Conservation (phyloP, 305 asterid genomes). For the Plantago lanceolata region DNA sequence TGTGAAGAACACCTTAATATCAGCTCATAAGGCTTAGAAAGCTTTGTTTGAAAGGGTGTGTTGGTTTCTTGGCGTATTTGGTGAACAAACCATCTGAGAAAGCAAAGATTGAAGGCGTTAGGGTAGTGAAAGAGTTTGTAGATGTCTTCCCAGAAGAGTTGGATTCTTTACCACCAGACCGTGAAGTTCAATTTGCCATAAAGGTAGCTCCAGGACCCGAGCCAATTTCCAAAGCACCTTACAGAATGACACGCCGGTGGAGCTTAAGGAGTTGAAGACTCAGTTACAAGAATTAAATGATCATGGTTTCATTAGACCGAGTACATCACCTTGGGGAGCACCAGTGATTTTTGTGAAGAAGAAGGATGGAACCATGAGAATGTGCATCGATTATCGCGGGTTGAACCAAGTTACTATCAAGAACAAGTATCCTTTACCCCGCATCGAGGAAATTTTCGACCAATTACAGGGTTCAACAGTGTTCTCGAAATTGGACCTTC, state of each 20-base stretch:
- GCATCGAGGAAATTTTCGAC: neutral
- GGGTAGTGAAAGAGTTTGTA: neutral
- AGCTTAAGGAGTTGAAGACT: neutral
- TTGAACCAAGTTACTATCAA: neutral
- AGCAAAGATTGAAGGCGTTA: neutral
- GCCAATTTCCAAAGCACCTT: neutral
- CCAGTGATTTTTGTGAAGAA: neutral
- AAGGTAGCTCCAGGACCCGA: neutral
- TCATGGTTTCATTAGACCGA: constrained; percentile 2
- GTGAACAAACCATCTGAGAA: neutral
- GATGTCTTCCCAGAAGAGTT: neutral
- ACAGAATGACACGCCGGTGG: neutral
- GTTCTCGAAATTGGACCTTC: neutral
- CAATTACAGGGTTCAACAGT: neutral
- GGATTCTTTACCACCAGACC: neutral
- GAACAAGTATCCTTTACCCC: neutral
- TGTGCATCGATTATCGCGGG: neutral
- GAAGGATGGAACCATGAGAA: neutral
- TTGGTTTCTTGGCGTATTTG: neutral
- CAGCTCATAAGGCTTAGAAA: neutral
- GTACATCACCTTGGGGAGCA: constrained; percentile 3
- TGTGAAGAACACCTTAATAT: neutral
- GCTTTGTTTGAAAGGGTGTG: neutral
- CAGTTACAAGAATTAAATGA: neutral
- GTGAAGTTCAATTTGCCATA: neutral